Base-by-base conservation (phyloP, 805 yeast species). In the Torulaspora franciscae region DNA sequence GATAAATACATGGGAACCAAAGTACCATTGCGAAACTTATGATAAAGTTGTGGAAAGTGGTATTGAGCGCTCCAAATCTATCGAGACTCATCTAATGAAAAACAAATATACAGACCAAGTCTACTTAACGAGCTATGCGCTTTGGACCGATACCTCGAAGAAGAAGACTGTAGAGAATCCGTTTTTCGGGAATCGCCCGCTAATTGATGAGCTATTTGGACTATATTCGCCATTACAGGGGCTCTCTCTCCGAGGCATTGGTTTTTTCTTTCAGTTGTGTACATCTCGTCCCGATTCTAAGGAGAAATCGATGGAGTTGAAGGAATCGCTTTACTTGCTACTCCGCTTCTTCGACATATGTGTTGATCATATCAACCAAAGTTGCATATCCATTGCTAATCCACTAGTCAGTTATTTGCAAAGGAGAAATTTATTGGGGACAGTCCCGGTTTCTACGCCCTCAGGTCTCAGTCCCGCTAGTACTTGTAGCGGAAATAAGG, bases 221-320 rank as follows among this genome's bases (percentile, higher is more conserved):
- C 45, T 64, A 22, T 62, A 58, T 42, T 56, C 64, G 2, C 61
- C 66, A 5, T 48, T 52, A 23, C 58, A 58, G 29, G 46, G 52
- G 10, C 47, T 61, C 26, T 64, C 68, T 1, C 48, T 61, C 10
- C 49, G 56, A 44, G 67, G 66, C 23, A 59, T 62, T 9, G 66
- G 66, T 30, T 46, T 44, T 25, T 49, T 55, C 27, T 54, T 55
- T 39, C 58, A 56, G 24, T 44, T 49, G 24, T 46, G 47, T 27
- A 28, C 40, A 24, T 43, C 33, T 27, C 45, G 38, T 11, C 37
- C 42, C 13, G 45, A 42, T n/a, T 46, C 48, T 4, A 41, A 42
- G 23, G 50, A 45, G 23, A 42, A 52, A 39, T 38, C 47, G 7
- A 33, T 48, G 14, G 54, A 52, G 22, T 29, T 49, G 26, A 56